Evolutionary conservation across 2,329 filamentous ascomycete species (phyloP).

Genomic region (Colletotrichum sp.): DNA sequence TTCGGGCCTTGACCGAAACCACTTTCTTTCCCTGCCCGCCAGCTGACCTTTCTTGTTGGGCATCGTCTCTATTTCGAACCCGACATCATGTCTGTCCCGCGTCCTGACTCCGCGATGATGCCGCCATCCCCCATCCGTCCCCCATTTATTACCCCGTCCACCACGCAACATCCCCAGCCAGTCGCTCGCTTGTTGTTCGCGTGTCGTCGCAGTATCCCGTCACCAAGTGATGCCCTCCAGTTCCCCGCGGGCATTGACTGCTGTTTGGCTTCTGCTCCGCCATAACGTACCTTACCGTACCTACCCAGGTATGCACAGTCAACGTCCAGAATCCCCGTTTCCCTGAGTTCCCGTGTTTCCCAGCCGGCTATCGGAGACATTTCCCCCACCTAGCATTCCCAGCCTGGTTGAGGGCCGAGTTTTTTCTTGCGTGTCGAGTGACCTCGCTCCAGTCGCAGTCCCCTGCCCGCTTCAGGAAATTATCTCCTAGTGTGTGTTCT

Average conservation of each 20-base stretch:
- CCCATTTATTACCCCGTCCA: neutral
- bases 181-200: neutral
- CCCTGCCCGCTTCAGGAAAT: conserved; percentile 19
- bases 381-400: neutral
- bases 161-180: neutral
- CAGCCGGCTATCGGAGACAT: neutral
- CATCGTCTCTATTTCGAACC: neutral
- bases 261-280: neutral
- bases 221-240: neutral
- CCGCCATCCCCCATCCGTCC: neutral
- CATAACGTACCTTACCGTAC: neutral
- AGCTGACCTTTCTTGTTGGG: neutral
- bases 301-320: neutral
- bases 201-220: neutral
- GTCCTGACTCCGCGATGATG: neutral
- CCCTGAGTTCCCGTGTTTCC: no score
- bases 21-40: neutral
- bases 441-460: neutral
- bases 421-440: conserved; percentile 15
- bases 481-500: conserved; percentile 21
- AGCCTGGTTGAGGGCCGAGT: neutral
- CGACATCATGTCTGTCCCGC: neutral
- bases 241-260: neutral
- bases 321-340: neutral
- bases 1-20: conserved; percentile 19